Evolutionary conservation across 2,329 filamentous ascomycete genomes (phyloP).

Genomic region (Fulvia fulva): DNA sequence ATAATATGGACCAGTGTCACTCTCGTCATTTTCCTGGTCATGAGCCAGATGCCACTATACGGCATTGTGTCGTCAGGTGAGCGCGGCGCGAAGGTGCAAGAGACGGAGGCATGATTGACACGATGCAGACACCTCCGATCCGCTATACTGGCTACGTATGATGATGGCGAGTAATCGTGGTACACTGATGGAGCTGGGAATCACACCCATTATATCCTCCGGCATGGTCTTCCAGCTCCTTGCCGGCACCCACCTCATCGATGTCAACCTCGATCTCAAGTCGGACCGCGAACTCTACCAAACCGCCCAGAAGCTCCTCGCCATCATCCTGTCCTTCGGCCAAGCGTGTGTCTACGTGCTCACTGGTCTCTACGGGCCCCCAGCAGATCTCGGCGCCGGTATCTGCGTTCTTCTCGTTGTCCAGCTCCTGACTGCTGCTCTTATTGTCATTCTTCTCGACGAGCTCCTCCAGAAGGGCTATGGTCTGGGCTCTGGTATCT

Average conservation of each 20-base stretch:
- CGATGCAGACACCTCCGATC: conserved; percentile 71
- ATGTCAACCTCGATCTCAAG: conserved; percentile 99
- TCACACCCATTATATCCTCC: conserved; percentile 98
- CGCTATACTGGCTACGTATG: conserved; percentile 99
- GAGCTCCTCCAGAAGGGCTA: conserved; percentile 99
- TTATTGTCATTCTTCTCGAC: conserved; percentile 98
- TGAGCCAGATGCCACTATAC: conserved; percentile 98
- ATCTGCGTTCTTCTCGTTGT: conserved; percentile 98
- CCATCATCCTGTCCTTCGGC: conserved; percentile 94
- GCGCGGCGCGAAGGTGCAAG: conserved; percentile 11
- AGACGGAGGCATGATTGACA: conserved; percentile 15
- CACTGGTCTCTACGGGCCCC: conserved; percentile 94
- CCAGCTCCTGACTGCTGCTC: conserved; percentile 92
- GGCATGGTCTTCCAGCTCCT: conserved; percentile 99
- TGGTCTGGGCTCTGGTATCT: conserved; percentile 96
- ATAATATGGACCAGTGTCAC: conserved; percentile 59
- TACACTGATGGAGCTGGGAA: conserved; percentile 42
- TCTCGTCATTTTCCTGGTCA: conserved; percentile 97
- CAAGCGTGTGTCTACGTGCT: conserved; percentile 98
- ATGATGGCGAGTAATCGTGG: conserved; percentile 93
- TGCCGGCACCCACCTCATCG: conserved; percentile 97
- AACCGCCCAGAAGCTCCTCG: conserved; percentile 95
- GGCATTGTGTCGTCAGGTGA: conserved; percentile 87
- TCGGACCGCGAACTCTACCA: conserved; percentile 99
- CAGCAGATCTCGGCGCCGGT: conserved; percentile 92